These are phyloP conservation scores for Funneliformis geosporum DNA, from an alignment of 192 early-diverging fungal genomes.

Conservation along the genomic window DNA sequence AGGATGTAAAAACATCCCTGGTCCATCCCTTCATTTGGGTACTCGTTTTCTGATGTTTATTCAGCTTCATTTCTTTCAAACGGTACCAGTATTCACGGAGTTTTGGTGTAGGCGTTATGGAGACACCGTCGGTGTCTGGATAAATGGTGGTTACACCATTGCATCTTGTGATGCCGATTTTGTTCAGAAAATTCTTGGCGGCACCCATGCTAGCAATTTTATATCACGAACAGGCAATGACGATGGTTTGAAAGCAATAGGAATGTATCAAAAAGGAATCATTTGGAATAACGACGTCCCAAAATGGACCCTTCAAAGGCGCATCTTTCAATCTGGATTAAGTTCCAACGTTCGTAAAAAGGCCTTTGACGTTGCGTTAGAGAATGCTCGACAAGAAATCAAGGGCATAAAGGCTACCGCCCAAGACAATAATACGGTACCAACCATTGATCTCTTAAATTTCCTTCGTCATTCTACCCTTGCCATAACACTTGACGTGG, in stretches of 20 bases:
- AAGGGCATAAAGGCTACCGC: too few species aligned
- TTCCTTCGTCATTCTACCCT: too few species aligned
- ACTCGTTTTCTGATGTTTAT: not conserved
- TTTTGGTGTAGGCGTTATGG: not conserved
- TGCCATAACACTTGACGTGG: too few species aligned
- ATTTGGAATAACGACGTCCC: conserved; percentile 2
- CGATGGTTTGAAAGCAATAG: not conserved
- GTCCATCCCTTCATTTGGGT: not conserved
- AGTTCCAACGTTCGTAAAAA: too few species aligned
- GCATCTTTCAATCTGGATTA: too few species aligned
- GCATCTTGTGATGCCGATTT: conserved; percentile 1
- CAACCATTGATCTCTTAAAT: too few species aligned
- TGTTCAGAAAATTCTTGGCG: not conserved
- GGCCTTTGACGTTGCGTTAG: too few species aligned
- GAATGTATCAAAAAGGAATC: not conserved
- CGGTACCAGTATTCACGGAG: not conserved
- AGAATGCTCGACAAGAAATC: too few species aligned
- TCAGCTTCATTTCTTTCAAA: not conserved
- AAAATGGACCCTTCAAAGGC: not conserved
- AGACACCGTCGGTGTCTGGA: not conserved
- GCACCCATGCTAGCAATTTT: not conserved
- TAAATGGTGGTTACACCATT: not conserved
- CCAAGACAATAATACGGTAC: too few species aligned
- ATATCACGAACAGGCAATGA: not conserved
- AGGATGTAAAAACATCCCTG: not conserved